Evolutionary conservation across 495 filamentous ascomycete genomes (phyloP).

Genomic region (Aspergillus panamensis): DNA sequence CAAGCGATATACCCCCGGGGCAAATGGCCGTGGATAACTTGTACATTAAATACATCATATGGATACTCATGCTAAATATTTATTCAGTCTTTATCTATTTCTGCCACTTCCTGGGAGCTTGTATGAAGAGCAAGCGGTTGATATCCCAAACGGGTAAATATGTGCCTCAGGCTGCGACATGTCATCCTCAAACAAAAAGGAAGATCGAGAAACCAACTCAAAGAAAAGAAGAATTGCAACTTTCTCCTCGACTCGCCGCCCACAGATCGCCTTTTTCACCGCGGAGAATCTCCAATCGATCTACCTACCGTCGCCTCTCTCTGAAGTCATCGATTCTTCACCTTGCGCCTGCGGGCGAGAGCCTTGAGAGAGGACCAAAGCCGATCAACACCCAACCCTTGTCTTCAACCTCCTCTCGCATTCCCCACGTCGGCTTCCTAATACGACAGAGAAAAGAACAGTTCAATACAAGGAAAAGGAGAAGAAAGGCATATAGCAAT

Average conservation of each 20-base stretch:
- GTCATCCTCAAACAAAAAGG: conserved; percentile 8
- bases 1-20: conserved; percentile 12
- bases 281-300: not conserved
- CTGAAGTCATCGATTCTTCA: conserved; percentile 4
- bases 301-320: not conserved
- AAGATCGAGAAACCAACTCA: conserved; percentile 2
- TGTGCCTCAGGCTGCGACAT: conserved; percentile 18
- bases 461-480: not conserved
- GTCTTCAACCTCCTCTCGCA: conserved; percentile 1
- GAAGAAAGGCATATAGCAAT: conserved; percentile 22
- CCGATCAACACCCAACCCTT: not conserved
- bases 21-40: conserved; percentile 2
- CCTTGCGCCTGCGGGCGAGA: conserved; percentile 25
- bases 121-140: not conserved
- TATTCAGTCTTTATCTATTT: not conserved
- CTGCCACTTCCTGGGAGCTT: not conserved
- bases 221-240: not conserved
- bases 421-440: conserved; percentile 1
- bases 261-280: not conserved
- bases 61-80: not conserved
- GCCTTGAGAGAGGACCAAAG: conserved; percentile 8
- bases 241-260: not conserved
- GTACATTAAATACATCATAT: conserved; percentile 6
- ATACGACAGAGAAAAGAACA: not conserved
- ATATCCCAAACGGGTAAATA: conserved; percentile 5